These are phyloP conservation scores for Fraxinus baroniana DNA, from an alignment of 305 asterid genomes.

Conservation along the genomic window DNA sequence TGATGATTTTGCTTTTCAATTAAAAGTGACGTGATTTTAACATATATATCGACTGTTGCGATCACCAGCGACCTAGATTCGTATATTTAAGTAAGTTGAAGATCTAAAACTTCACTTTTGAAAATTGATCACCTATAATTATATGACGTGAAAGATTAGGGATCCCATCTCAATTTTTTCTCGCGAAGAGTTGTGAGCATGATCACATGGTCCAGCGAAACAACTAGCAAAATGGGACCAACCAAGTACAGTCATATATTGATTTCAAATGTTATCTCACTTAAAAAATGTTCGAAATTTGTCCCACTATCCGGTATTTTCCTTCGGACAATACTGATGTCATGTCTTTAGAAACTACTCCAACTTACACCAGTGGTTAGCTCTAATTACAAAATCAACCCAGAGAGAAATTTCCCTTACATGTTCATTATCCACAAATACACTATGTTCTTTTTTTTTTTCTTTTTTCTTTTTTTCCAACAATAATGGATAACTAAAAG, in stretches of 20 bases:
- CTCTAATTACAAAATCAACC: not conserved
- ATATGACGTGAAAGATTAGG: not conserved
- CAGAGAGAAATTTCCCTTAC: not conserved
- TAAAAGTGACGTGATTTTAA: not conserved
- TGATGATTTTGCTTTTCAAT: not conserved
- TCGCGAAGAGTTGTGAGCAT: not conserved
- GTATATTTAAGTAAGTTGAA: too few species aligned
- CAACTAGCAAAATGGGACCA: not conserved
- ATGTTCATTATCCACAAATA: not conserved
- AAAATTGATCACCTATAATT: not conserved
- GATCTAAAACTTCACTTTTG: too few species aligned
- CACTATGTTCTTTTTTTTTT: not conserved
- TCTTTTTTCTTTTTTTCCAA: too few species aligned
- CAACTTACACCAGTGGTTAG: not conserved
- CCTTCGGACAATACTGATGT: not conserved
- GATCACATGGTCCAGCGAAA: not conserved
- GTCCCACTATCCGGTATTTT: not conserved
- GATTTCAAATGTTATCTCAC: not conserved
- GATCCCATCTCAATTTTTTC: not conserved
- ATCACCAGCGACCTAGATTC: not conserved
- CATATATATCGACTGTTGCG: not conserved
- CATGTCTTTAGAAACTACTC: not conserved
- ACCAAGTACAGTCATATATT: not conserved
- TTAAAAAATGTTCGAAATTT: not conserved
- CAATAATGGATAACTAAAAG: not conserved